Evolutionary conservation across 2,329 filamentous ascomycete genomes (phyloP).

Genomic region (Diaporthe eres): DNA sequence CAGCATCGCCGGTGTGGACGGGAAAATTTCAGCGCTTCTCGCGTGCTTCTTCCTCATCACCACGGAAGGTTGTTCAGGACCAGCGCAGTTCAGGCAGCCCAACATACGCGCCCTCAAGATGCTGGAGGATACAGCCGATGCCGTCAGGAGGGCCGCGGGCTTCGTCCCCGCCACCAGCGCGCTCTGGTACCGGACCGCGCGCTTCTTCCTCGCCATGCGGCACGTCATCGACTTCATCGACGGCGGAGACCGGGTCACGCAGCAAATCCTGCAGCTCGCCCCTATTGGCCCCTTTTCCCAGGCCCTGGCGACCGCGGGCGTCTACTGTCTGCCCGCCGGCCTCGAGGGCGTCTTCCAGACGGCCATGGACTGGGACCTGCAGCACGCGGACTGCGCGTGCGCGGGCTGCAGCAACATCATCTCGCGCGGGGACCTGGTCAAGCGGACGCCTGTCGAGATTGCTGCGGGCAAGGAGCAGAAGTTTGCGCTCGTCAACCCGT

Average conservation of each 20-base stretch:
- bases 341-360: background rate
- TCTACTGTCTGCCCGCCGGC: background rate
- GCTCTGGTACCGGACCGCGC: background rate
- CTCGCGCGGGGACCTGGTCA: background rate
- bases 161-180: background rate
- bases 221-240: background rate
- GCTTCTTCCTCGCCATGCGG: too few species aligned
- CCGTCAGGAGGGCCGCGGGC: background rate
- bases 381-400: background rate
- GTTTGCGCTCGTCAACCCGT: constrained; percentile 9
- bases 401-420: background rate
- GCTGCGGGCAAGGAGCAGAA: background rate
- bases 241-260: background rate
- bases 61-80: background rate
- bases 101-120: background rate
- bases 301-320: background rate
- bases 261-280: background rate
- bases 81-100: background rate
- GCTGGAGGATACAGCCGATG: background rate
- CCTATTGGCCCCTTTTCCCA: background rate
- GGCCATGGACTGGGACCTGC: background rate
- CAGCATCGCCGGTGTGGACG: too few species aligned
- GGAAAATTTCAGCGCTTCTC: too few species aligned
- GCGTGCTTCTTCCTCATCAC: background rate
- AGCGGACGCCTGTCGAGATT: background rate